phyloP scores from a whole-genome alignment of 2,329 filamentous ascomycete species.

The Phoma herbarum region DNA sequence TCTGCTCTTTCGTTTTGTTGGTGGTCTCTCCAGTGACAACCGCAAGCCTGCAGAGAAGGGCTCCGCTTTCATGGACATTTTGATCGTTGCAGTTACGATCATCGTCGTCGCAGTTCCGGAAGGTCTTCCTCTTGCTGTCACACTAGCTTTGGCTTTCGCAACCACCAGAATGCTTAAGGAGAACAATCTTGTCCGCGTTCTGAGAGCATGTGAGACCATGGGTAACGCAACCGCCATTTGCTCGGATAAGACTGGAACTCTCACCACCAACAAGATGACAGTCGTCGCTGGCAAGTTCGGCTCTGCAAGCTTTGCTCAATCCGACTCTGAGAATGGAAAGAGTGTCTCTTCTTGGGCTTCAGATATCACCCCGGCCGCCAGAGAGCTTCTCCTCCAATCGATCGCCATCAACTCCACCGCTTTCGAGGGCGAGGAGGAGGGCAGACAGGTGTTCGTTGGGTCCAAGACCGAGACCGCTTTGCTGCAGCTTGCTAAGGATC shows the following conservation, averaged over 20 bases:
- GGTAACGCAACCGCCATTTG: constrained; percentile 50
- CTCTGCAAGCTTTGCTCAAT: constrained; percentile 59
- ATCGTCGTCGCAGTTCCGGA: constrained; percentile 55
- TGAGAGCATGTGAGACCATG: constrained; percentile 49
- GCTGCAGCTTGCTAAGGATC: constrained; percentile 60
- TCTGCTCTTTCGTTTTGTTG: constrained; percentile 52
- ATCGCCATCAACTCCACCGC: constrained; percentile 61
- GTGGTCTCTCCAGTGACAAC: constrained; percentile 38
- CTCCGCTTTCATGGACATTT: constrained; percentile 51
- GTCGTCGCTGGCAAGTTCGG: constrained; percentile 53
- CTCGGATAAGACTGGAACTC: constrained; percentile 49
- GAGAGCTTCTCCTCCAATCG: constrained; percentile 41
- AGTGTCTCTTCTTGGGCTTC: constrained; percentile 53
- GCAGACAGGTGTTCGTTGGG: constrained; percentile 62
- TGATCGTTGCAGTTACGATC: constrained; percentile 55
- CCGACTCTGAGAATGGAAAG: constrained; percentile 54
- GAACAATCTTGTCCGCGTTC: constrained; percentile 47
- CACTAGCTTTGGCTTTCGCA: constrained; percentile 48
- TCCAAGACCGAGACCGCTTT: constrained; percentile 67
- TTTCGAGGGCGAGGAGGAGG: constrained; percentile 56
- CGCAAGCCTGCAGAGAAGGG: constrained; percentile 42
- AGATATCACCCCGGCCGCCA: constrained; percentile 54
- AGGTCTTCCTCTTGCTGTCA: constrained; percentile 50
- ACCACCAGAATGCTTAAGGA: constrained; percentile 48
- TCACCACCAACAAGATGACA: constrained; percentile 54